Evolutionary conservation across 306 rosid genomes (phyloP), one percentile per base, ranked within the genome.

Genomic region (Quercus dentata): DNA sequence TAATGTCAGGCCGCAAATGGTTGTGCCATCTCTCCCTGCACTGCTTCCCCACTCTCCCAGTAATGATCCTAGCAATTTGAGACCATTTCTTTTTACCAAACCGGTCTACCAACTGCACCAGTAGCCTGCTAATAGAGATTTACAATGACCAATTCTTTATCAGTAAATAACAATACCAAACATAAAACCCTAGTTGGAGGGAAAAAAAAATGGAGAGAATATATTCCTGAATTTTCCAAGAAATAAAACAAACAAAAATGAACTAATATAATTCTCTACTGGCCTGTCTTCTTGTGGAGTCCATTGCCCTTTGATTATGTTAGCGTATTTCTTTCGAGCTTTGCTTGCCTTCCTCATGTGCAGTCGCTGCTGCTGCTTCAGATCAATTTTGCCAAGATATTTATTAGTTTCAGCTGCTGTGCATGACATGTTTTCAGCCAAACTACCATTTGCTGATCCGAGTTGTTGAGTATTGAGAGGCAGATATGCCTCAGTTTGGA

Each of bases 21-120:
- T 92, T 92, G 84, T 84, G 88, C 96, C 97, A 94, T 83, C 98
- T 89, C 76, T 94, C 97, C 35, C 97, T 81, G 11, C 96, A 90
- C 59, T 94, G 93, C 77, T 92, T 94, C 14, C 92, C 98, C 11
- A 82, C 85, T 73, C 97, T 85, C 11, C 90, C 90, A 2, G 5
- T 30, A 46, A 94, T 57, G 55, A 62, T 8, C 57, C 77, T 87
- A 0, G 97, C 91, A 28, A 94, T 89, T 18, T 81, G 76, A 1
- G 92, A 77, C 98, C 98, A 94, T 69, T 89, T 92, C 63, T 86
- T 87, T 0, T 51, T 38, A 3, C 98, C 98, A 59, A 55, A 81
- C 5, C 54, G 56, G 12, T 56, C 78, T 14, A 92, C 94, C 82
- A 91, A 75, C 46, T 87, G 73, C 14, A 73, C 23, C 72, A 92